phyloP scores from a whole-genome alignment of 2,329 filamentous ascomycete species.

The Thelonectria olida region DNA sequence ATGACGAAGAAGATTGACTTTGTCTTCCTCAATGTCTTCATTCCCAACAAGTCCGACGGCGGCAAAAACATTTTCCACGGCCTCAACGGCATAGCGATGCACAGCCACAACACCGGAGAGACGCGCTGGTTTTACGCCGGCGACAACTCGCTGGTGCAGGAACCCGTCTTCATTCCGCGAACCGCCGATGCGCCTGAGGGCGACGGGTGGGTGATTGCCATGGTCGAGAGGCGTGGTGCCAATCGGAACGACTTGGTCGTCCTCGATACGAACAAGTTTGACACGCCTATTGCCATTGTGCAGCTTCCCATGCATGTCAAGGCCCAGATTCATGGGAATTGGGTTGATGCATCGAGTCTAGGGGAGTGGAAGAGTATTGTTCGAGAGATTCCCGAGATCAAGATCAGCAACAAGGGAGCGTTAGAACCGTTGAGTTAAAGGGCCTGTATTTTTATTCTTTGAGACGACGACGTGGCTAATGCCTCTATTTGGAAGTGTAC shows the following conservation, averaged over 20 bases:
- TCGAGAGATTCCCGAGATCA: too few relatives aligned
- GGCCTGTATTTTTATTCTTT: too few relatives aligned
- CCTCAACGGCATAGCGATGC: constrained; percentile 16
- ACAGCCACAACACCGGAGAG: constrained; percentile 8
- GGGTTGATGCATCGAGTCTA: constrained; percentile 13
- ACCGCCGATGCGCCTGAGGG: constrained; percentile 5
- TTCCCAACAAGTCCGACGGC: not conserved
- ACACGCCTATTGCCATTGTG: constrained; percentile 15
- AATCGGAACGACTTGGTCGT: constrained; percentile 21
- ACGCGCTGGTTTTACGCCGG: constrained; percentile 18
- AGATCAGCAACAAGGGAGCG: too few relatives aligned
- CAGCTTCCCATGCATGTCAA: constrained; percentile 25
- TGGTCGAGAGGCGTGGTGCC: constrained; percentile 1
- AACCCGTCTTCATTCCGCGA: constrained; percentile 25
- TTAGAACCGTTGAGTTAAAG: too few relatives aligned
- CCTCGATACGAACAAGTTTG: constrained; percentile 15
- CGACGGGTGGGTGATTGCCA: constrained; percentile 18
- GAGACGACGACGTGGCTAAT: too few relatives aligned
- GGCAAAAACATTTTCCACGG: constrained; percentile 18
- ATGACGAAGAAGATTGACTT: not conserved
- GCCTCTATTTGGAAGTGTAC: too few relatives aligned
- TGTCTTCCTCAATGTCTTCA: constrained; percentile 18
- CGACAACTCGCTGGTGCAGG: constrained; percentile 13
- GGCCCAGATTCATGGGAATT: constrained; percentile 24
- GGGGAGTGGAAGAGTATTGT: too few relatives aligned